phyloP scores from a whole-genome alignment of 164 flowering plant genomes.

The Berberis thunbergii region DNA sequence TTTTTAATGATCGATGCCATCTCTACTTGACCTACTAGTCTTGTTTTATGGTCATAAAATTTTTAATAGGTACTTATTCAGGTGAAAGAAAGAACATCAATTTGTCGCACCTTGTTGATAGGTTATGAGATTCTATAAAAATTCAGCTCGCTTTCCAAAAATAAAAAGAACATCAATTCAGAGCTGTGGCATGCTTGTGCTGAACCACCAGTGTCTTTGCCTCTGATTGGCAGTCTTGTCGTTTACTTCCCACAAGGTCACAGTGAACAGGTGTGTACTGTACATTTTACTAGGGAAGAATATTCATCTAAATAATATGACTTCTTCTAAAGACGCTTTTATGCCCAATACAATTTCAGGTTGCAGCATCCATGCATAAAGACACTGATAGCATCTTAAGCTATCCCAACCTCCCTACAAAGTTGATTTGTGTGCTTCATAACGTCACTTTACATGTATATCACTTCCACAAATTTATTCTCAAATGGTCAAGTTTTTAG shows the following conservation, averaged over 20 bases:
- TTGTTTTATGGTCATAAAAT: no score
- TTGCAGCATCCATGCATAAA: conserved; percentile 97
- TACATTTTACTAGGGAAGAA: no score
- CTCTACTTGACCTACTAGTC: no score
- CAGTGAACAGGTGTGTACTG: conserved; percentile 64
- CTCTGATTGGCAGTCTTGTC: conserved; percentile 75
- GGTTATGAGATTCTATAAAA: no score
- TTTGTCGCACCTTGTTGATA: no score
- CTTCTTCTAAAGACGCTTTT: no score
- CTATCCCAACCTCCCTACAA: conserved; percentile 85
- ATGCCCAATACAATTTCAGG: conserved; percentile 35
- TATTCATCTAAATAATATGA: no score
- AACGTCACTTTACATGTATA: conserved; percentile 87
- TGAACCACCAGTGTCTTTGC: conserved; percentile 74
- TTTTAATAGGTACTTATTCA: neutral
- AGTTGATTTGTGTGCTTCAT: conserved; percentile 82
- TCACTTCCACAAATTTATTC: neutral
- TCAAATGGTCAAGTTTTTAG: neutral
- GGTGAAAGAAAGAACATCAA: conserved; percentile 53
- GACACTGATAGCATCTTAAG: conserved; percentile 83
- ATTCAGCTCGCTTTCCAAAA: no score
- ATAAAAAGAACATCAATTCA: conserved; percentile 30
- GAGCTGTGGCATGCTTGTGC: conserved; percentile 97
- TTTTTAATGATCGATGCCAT: no score
- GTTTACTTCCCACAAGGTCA: conserved; percentile 93